Evolutionary conservation across 306 rosid genomes (phyloP).

Genomic region (Cucurbita argyrosperma): DNA sequence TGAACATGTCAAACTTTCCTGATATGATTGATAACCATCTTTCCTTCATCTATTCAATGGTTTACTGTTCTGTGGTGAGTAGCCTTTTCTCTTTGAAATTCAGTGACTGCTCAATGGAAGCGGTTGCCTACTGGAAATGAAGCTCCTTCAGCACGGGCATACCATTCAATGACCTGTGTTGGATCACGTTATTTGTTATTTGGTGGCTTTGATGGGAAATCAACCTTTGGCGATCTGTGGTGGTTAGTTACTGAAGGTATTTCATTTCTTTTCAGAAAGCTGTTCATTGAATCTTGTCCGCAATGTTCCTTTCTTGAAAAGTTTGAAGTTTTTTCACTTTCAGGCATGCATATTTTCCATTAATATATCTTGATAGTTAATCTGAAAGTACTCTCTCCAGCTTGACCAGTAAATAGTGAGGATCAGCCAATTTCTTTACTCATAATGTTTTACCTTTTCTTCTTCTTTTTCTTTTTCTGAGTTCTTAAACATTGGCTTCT

Average conservation of each 20-base stretch:
- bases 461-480: background rate
- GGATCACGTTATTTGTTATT: conserved; percentile 67
- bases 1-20: background rate
- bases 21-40: background rate
- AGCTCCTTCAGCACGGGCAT: conserved; percentile 93
- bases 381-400: background rate
- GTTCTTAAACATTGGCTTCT: background rate
- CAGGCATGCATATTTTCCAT: background rate
- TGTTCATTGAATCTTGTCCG: background rate
- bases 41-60: background rate
- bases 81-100: background rate
- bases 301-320: background rate
- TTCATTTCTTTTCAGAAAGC: conserved; percentile 6
- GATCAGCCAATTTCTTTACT: background rate
- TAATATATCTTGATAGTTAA: background rate
- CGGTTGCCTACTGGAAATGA: conserved; percentile 69
- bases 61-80: background rate
- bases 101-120: conserved; percentile 95
- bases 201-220: conserved; percentile 95
- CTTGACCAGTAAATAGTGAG: background rate
- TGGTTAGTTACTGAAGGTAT: conserved; percentile 95
- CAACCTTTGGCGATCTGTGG: conserved; percentile 86
- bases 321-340: background rate
- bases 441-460: background rate
- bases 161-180: conserved; percentile 65